Base-by-base conservation (phyloP, 2,329 filamentous ascomycete genomes). In the Phaeosphaeria sp. region DNA sequence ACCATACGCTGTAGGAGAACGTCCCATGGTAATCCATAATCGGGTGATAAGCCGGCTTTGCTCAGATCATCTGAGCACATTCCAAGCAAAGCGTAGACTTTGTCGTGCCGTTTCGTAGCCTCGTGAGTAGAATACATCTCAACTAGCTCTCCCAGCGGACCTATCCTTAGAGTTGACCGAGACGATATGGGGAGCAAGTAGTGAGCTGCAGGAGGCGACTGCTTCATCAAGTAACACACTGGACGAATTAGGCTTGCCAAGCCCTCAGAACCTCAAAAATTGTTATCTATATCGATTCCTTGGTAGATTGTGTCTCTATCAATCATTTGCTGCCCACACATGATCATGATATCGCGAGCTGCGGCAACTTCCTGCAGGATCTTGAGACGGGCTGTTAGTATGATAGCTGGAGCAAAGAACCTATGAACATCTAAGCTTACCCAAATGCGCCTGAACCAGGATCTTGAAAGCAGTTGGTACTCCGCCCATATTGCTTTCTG, bases 401-500 rank as follows among this genome's bases (percentile, higher is more conserved):
- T 17, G 6, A 11, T 18, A 21, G 1, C 18, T 21, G 42, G 13
- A 2, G 22, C 7, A 21, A 9, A 18, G n/a, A 22, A 44, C 1
- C 21, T 20, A 44, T 44, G 25, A 27, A 27, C 25, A 5, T 9
- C 25, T 27, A 4, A n/a, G 10, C 51, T 50, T 59, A 64, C 60
- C 65, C 60, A 67, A 36, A 67, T 65, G 23, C 63, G 63, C 54
- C 54, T 56, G 52, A 67, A 67, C 63, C 65, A 67, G 13, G 59
- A 55, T 50, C 63, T 54, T 52, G 56, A 33, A 55, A 67, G 49
- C 18, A 65, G 46, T 20, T 52, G 56, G 47, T 55, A 22, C 43
- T 58, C 46, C 39, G 62, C 56, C 42, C 21, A 53, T 58, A 6
- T 55, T 58, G 51, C 22, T 49, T 51, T 27, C 23, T 50, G 39